phyloP scores from a whole-genome alignment of 1,139 yeast species.

The Starmera stellimalicola region DNA sequence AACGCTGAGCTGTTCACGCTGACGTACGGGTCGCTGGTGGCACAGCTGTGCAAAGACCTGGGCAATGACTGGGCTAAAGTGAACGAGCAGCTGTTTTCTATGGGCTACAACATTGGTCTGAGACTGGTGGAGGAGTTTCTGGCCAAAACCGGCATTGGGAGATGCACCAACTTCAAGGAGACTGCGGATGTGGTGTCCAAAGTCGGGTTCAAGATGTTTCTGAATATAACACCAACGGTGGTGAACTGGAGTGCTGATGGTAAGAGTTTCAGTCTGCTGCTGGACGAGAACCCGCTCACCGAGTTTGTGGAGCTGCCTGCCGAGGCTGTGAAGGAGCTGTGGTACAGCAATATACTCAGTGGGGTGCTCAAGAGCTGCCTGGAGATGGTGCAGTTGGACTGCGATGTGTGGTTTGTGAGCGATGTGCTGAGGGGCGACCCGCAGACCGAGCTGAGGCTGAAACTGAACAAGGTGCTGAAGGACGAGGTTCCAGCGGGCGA shows the following conservation, averaged over 20 bases:
- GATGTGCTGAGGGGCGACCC: slow-evolving; percentile 83
- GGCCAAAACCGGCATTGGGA: slow-evolving; percentile 73
- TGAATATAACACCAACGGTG: slow-evolving; percentile 71
- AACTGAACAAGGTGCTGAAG: slow-evolving; percentile 61
- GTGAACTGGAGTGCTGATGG: slow-evolving; percentile 73
- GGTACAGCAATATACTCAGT: slow-evolving; percentile 87
- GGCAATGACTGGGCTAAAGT: slow-evolving; percentile 69
- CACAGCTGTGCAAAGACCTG: slow-evolving; percentile 85
- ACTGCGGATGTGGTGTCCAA: slow-evolving; percentile 83
- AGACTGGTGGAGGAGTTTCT: slow-evolving; percentile 88
- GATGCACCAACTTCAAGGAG: slow-evolving; percentile 74
- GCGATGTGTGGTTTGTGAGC: slow-evolving; percentile 70
- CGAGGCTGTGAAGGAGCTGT: slow-evolving; percentile 65
- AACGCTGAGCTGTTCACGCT: slow-evolving; percentile 88
- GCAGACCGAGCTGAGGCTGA: slow-evolving; percentile 68
- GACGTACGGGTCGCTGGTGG: slow-evolving; percentile 89
- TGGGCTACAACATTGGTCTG: slow-evolving; percentile 95
- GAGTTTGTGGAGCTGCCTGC: slow-evolving; percentile 92
- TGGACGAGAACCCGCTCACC: slow-evolving; percentile 83
- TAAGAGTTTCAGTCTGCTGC: slow-evolving; percentile 61
- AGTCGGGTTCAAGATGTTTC: slow-evolving; percentile 82
- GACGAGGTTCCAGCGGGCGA: slow-evolving; percentile 98
- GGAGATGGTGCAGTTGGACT: slow-evolving; percentile 93
- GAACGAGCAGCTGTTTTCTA: slow-evolving; percentile 72
- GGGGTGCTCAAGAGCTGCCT: slow-evolving; percentile 89